Conservation (phyloP, 1,139 yeast species). For the Taiozyma sp. region DNA sequence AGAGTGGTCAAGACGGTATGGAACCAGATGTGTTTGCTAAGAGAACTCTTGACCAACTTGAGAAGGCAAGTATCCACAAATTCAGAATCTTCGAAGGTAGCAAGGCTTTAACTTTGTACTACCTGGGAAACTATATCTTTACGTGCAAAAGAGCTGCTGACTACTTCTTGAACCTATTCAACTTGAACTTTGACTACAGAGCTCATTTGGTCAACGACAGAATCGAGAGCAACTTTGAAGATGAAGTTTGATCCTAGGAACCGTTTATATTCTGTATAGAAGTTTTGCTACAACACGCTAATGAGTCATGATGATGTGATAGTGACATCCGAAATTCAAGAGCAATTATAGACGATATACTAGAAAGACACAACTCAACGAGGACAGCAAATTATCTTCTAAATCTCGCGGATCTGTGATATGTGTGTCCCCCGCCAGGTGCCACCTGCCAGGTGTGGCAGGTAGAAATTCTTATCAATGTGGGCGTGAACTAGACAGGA, state of each 20-base stretch:
- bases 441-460: no score
- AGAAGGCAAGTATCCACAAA: constrained; percentile 12
- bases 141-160: constrained; percentile 11
- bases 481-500: no score
- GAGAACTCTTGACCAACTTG: constrained; percentile 18
- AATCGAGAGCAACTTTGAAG: constrained; percentile 1
- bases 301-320: neutral
- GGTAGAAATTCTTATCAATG: no score
- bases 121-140: constrained; percentile 1
- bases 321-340: neutral
- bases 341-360: no score
- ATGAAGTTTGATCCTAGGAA: neutral
- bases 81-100: constrained; percentile 21
- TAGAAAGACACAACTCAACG: no score
- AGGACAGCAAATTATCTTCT: no score
- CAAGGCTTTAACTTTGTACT: constrained; percentile 9
- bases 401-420: no score
- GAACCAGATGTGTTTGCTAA: constrained; percentile 18
- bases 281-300: neutral
- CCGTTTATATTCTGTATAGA: no score
- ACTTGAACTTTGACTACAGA: constrained; percentile 19
- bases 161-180: constrained; percentile 15
- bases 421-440: no score
- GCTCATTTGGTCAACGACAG: constrained; percentile 11
- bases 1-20: constrained; percentile 37